These are phyloP conservation scores for Neurospora sp. DNA, from an alignment of 2,329 filamentous ascomycete species.

Conservation along the genomic window DNA sequence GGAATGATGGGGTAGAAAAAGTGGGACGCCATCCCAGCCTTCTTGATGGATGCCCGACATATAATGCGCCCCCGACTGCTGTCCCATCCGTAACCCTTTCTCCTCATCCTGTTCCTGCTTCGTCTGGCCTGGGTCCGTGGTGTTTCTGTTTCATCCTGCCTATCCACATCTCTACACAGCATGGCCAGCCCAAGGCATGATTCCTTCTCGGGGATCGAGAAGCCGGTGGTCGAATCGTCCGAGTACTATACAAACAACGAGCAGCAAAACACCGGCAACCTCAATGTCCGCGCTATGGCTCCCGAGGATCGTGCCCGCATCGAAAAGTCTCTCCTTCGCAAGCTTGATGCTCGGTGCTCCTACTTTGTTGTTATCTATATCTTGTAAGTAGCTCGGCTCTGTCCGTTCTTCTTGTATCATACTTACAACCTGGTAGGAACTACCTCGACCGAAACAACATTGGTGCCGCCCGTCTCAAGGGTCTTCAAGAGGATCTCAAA, in stretches of 20 bases:
- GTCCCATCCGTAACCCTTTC: background rate
- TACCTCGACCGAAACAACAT: conserved; percentile 63
- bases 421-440: conserved; percentile 30
- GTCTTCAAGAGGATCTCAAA: conserved; percentile 50
- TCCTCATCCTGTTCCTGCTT: background rate
- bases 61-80: no score
- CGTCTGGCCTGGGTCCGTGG: conserved; percentile 1
- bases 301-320: conserved; percentile 42
- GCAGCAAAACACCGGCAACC: background rate
- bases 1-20: background rate
- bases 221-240: background rate
- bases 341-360: conserved; percentile 59
- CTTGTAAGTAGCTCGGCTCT: conserved; percentile 24
- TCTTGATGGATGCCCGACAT: background rate
- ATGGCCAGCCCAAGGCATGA: background rate
- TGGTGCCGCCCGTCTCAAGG: conserved; percentile 54
- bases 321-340: conserved; percentile 59
- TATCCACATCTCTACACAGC: background rate
- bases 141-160: background rate
- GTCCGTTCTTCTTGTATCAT: background rate
- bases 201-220: background rate
- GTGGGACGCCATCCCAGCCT: background rate
- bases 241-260: background rate
- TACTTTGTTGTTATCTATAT: conserved; percentile 69
- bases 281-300: conserved; percentile 10